Evolutionary conservation across 805 yeast genomes (phyloP).

Genomic region (Monosporozyma unispora): DNA sequence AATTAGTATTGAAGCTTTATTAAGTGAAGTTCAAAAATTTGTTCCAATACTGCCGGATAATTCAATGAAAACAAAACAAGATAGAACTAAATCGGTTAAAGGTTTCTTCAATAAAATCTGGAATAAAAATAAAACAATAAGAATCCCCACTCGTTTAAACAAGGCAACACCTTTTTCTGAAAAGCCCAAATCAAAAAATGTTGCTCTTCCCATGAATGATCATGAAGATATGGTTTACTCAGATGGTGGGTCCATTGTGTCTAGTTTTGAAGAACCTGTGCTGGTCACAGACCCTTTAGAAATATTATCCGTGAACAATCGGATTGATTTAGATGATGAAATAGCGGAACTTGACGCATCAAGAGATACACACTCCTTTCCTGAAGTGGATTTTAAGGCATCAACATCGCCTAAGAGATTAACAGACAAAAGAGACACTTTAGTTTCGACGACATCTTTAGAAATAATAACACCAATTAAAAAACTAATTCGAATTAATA

Average conservation of each 20-base stretch:
- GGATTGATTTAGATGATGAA: background rate
- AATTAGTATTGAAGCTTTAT: constrained; percentile 9
- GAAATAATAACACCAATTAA: constrained; percentile 21
- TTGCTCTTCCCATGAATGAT: background rate
- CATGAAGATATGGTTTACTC: background rate
- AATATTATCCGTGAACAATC: background rate
- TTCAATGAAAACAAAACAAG: background rate
- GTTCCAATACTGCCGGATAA: background rate
- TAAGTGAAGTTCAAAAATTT: background rate
- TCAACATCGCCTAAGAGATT: background rate
- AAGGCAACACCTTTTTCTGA: background rate
- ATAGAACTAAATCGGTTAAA: background rate
- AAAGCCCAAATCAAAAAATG: background rate
- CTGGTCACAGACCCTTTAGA: constrained; percentile 8
- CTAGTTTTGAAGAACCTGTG: constrained; percentile 2
- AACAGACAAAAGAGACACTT: background rate
- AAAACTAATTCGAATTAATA: constrained; percentile 16
- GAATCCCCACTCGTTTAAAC: background rate
- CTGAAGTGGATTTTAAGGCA: background rate
- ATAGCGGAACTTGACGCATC: background rate
- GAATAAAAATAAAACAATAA: background rate
- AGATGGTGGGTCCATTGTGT: background rate
- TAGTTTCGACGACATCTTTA: constrained; percentile 10
- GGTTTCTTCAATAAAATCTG: background rate
- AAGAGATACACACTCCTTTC: background rate